A percentile compares a stretch with the other conserved stretches of the same genome.
These are phyloP conservation scores for Cercospora brassicicola DNA, from an alignment of 2,329 filamentous ascomycete species.

Conservation along the genomic window DNA sequence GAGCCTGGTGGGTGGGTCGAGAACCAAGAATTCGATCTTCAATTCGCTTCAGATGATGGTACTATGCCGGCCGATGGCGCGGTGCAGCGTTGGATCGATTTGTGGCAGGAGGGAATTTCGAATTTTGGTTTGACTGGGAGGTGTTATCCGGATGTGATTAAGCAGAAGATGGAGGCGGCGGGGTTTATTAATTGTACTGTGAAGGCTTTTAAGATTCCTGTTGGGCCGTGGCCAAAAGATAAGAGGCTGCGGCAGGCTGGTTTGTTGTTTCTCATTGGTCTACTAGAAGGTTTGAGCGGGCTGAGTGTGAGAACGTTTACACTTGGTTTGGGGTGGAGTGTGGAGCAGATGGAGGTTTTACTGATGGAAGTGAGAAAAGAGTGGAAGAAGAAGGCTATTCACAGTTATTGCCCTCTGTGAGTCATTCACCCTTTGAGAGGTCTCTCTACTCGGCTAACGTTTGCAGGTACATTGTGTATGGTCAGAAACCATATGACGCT, in stretches of 20 bases:
- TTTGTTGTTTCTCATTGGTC: constrained; percentile 29
- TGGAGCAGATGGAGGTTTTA: constrained; percentile 34
- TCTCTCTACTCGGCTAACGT: not conserved
- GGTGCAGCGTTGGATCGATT: constrained; percentile 25
- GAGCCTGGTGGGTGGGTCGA: constrained; percentile 44
- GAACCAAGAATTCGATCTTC: constrained; percentile 41
- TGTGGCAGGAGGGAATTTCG: constrained; percentile 30
- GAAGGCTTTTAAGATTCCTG: constrained; percentile 34
- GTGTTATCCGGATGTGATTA: constrained; percentile 36
- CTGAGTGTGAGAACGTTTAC: constrained; percentile 34
- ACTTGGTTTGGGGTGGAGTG: constrained; percentile 32
- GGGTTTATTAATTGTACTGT: constrained; percentile 39
- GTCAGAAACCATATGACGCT: constrained; percentile 30
- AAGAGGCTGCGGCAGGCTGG: constrained; percentile 31
- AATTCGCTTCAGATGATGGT: constrained; percentile 33
- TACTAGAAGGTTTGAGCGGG: constrained; percentile 33
- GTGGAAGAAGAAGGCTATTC: constrained; percentile 30
- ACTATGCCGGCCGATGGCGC: constrained; percentile 21
- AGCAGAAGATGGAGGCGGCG: constrained; percentile 38
- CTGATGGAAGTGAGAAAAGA: constrained; percentile 32
- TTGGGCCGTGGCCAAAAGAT: constrained; percentile 35
- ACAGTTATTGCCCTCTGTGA: constrained; percentile 35
- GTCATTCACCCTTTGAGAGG: not conserved
- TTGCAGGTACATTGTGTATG: constrained; percentile 33
- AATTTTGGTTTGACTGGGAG: constrained; percentile 29